Conservation (phyloP, 2,329 filamentous ascomycete species). For the Diaporthe velutina region DNA sequence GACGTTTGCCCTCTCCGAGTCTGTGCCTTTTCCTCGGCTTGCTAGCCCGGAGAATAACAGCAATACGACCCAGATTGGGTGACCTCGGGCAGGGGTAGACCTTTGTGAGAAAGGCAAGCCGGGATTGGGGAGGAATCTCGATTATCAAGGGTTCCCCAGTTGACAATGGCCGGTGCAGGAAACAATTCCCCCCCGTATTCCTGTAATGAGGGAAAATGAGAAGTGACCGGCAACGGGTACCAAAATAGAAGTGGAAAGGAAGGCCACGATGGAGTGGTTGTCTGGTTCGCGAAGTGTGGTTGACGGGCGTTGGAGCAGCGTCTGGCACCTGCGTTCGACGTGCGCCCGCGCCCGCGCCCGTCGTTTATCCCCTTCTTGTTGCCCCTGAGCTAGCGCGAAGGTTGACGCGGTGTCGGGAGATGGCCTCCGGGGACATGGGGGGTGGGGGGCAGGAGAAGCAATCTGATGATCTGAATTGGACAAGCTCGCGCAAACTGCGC, state of each 20-base stretch:
- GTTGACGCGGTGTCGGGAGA: slow-evolving; percentile 33
- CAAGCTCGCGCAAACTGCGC: slow-evolving; percentile 13
- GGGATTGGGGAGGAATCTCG: slow-evolving; percentile 1
- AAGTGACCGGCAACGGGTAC: background rate
- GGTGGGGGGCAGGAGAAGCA: background rate
- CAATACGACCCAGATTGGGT: slow-evolving; percentile 18
- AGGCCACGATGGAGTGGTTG: background rate
- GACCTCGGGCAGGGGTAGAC: slow-evolving; percentile 14
- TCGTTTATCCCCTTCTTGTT: slow-evolving; percentile 20
- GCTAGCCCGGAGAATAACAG: slow-evolving; percentile 30
- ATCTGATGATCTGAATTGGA: slow-evolving; percentile 21
- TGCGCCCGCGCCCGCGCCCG: background rate
- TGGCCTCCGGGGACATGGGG: slow-evolving; percentile 8
- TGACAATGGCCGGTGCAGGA: slow-evolving; percentile 2
- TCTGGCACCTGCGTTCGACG: slow-evolving; percentile 13
- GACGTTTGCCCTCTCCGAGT: slow-evolving; percentile 17
- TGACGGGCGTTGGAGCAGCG: background rate
- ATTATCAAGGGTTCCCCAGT: background rate
- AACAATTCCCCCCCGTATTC: slow-evolving; percentile 3
- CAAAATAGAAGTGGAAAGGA: slow-evolving; percentile 30
- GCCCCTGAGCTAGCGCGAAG: slow-evolving; percentile 37
- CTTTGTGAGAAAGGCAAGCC: slow-evolving; percentile 3
- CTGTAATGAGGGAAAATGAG: slow-evolving; percentile 29
- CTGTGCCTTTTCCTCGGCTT: slow-evolving; percentile 25
- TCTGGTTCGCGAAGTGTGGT: slow-evolving; percentile 25